Conservation (phyloP, 345 rosid genomes). For the Populus alba region DNA sequence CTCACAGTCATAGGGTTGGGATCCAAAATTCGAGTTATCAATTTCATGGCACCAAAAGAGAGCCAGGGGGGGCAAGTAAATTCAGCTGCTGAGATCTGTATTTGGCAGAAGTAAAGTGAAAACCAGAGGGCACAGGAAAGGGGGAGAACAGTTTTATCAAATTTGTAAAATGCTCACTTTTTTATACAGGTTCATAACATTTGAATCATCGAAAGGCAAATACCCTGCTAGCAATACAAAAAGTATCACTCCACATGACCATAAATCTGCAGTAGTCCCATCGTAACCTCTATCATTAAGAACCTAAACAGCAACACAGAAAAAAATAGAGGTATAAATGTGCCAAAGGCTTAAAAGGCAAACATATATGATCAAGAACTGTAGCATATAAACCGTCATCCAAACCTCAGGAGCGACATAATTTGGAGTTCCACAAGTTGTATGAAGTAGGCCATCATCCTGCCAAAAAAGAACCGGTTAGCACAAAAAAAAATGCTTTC, state of each 20-base stretch:
- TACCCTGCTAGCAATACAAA: constrained; percentile 96
- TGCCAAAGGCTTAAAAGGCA: background rate
- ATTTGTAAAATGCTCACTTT: constrained; percentile 64
- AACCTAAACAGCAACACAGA: constrained; percentile 51
- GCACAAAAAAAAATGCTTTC: constrained; percentile 17
- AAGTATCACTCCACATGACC: constrained; percentile 98
- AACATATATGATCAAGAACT: background rate
- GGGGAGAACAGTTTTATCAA: constrained; percentile 8
- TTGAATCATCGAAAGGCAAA: constrained; percentile 98
- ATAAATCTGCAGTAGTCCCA: constrained; percentile 93
- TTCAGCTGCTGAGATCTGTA: constrained; percentile 89
- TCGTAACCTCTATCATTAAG: constrained; percentile 93
- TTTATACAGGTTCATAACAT: constrained; percentile 88
- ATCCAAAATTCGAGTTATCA: constrained; percentile 81
- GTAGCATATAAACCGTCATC: constrained; percentile 12
- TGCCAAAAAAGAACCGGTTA: constrained; percentile 22
- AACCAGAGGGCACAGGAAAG: constrained; percentile 14
- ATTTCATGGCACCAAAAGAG: constrained; percentile 77
- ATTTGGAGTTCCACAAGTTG: constrained; percentile 96
- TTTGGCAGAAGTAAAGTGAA: constrained; percentile 3
- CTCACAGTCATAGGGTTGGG: constrained; percentile 94
- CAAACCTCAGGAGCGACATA: constrained; percentile 98
- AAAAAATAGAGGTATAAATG: background rate
- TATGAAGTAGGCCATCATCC: constrained; percentile 98
- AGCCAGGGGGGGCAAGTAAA: constrained; percentile 96